Percentiles rank a stretch among this genome's conserved stretches.
These are phyloP conservation scores for Hymenoscyphus albidus DNA, from an alignment of 2,329 filamentous ascomycete genomes.

Conservation along the genomic window DNA sequence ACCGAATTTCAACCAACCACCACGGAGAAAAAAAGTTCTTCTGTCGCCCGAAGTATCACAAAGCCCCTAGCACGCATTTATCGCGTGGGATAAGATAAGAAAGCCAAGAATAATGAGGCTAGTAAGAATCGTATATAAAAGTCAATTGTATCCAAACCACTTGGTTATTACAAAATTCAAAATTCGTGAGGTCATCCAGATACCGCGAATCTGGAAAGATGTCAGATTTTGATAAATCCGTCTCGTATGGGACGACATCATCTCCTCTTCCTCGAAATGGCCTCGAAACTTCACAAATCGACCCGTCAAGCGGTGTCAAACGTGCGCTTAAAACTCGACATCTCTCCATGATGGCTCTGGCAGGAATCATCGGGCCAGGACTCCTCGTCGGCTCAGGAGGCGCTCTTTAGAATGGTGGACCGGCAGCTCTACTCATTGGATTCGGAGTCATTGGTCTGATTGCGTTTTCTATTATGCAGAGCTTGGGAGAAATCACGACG, in stretches of 20 bases:
- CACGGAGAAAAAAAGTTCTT: background rate
- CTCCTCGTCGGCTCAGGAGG: slow-evolving; percentile 69
- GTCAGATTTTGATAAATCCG: slow-evolving; percentile 4
- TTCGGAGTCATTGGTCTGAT: slow-evolving; percentile 70
- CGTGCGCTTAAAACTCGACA: slow-evolving; percentile 66
- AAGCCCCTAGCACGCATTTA: background rate
- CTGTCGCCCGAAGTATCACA: background rate
- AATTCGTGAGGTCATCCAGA: background rate
- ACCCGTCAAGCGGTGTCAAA: slow-evolving; percentile 63
- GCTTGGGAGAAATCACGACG: slow-evolving; percentile 69
- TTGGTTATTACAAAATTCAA: background rate
- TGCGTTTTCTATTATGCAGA: slow-evolving; percentile 56
- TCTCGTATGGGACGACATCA: background rate
- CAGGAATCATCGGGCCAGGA: slow-evolving; percentile 62
- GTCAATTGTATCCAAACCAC: background rate
- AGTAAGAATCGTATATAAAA: background rate
- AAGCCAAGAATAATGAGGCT: background rate
- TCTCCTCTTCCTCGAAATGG: background rate
- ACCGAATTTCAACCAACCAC: background rate
- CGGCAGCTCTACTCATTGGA: slow-evolving; percentile 68
- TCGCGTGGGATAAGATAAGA: slow-evolving; percentile 1
- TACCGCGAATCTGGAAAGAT: background rate
- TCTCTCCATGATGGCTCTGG: slow-evolving; percentile 49
- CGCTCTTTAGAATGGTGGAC: slow-evolving; percentile 64
- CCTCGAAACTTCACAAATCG: slow-evolving; percentile 24